These are phyloP conservation scores for Petunia secreta DNA, from an alignment of 257 asterid genomes.

Conservation along the genomic window DNA sequence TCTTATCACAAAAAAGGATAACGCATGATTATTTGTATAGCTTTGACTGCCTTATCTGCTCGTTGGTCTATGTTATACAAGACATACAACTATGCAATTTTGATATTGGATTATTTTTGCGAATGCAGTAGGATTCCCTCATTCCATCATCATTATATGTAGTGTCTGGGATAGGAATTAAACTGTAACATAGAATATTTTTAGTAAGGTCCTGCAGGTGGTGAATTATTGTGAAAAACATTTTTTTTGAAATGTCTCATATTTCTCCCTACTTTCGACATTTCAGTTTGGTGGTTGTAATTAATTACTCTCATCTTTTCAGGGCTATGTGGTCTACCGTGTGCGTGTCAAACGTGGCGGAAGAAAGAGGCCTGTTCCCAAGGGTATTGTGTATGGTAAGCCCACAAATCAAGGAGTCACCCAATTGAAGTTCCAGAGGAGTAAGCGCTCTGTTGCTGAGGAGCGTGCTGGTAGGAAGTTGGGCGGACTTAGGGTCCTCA, in stretches of 20 bases:
- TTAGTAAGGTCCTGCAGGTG: background rate
- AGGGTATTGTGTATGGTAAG: background rate
- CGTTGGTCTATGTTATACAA: background rate
- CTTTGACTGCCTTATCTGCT: background rate
- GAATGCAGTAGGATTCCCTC: no score
- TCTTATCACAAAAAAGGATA: background rate
- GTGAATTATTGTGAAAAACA: background rate
- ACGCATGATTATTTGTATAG: background rate
- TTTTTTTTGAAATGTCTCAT: background rate
- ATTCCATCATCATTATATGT: background rate
- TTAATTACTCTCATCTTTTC: background rate
- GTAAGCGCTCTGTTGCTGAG: background rate
- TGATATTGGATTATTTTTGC: no score
- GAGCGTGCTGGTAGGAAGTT: background rate
- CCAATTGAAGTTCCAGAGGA: background rate
- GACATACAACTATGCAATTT: no score
- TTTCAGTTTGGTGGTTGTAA: background rate
- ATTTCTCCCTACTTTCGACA: background rate
- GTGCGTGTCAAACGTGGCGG: background rate
- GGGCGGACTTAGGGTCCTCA: background rate
- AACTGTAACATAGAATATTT: background rate
- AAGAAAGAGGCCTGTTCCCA: background rate
- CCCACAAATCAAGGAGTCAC: background rate
- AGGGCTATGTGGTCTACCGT: background rate
- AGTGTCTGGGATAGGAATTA: background rate